phyloP scores from a whole-genome alignment of 225 moss, liverwort and hornwort genomes.

The Climacium dendroides region DNA sequence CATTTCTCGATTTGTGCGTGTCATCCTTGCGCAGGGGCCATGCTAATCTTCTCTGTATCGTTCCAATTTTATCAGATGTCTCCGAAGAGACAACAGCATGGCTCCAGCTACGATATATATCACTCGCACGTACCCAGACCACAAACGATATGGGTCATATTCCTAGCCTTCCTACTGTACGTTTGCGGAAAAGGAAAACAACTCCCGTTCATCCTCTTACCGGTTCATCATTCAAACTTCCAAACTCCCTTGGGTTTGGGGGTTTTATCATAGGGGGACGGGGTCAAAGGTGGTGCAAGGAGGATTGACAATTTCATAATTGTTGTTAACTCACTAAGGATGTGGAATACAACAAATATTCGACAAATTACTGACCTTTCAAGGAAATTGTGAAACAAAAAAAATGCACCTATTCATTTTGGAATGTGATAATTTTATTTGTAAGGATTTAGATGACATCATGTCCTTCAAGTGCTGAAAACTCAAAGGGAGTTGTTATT shows the following conservation, averaged over 20 bases:
- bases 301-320: neutral
- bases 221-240: neutral
- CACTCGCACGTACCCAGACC: too few species aligned
- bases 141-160: too few species aligned
- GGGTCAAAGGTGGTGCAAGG: neutral
- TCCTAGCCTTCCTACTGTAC: too few species aligned
- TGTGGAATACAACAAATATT: neutral
- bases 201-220: neutral
- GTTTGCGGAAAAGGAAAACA: too few species aligned
- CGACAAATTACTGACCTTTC: neutral
- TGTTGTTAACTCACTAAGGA: neutral
- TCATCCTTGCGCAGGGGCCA: slow-evolving; percentile 62
- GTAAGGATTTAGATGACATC: neutral
- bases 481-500: neutral
- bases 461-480: neutral
- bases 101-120: too few species aligned
- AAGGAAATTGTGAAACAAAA: neutral
- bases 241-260: neutral
- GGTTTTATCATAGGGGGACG: neutral
- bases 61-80: slow-evolving; percentile 55
- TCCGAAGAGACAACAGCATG: neutral
- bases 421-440: neutral
- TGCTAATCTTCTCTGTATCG: slow-evolving; percentile 62
- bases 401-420: neutral
- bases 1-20: slow-evolving; percentile 48